A percentile compares a stretch with the other conserved stretches of the same genome.
Conservation (phyloP, 2,329 filamentous ascomycete genomes). For the Cephalotrichum gorgonifer region DNA sequence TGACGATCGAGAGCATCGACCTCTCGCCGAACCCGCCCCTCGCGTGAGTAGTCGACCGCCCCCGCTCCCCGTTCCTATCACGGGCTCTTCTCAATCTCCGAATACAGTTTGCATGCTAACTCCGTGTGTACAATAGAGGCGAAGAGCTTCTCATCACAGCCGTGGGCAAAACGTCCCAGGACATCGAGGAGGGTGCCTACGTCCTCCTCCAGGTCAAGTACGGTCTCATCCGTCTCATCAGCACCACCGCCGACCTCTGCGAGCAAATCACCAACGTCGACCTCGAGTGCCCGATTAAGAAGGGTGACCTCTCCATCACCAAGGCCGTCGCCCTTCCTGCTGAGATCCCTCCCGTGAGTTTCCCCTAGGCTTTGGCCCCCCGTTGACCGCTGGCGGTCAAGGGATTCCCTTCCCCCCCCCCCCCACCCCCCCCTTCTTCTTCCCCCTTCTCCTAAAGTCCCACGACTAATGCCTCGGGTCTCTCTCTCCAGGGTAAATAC, state of each 20-base stretch:
- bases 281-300: slow-evolving; percentile 76
- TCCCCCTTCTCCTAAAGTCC: neutral
- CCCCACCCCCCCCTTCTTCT: neutral
- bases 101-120: no score
- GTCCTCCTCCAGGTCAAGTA: slow-evolving; percentile 85
- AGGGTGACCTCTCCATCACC: slow-evolving; percentile 60
- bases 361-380: neutral
- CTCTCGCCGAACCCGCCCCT: slow-evolving; percentile 76
- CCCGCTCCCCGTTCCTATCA: slow-evolving; percentile 1
- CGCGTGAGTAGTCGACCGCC: slow-evolving; percentile 49
- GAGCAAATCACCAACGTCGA: slow-evolving; percentile 84
- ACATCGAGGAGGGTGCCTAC: slow-evolving; percentile 68
- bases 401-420: neutral
- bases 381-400: neutral
- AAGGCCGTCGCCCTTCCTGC: slow-evolving; percentile 79
- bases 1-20: slow-evolving; percentile 71
- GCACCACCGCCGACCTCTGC: slow-evolving; percentile 72
- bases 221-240: slow-evolving; percentile 82
- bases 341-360: slow-evolving; percentile 78
- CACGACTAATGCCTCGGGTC: neutral
- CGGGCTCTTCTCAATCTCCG: no score
- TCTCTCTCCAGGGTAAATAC: slow-evolving; percentile 73
- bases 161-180: slow-evolving; percentile 60
- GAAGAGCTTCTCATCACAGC: slow-evolving; percentile 68
- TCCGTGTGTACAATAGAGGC: slow-evolving; percentile 49